Base-by-base conservation (phyloP, 176 grass and related monocot species). In the Cenchrus purpureus region DNA sequence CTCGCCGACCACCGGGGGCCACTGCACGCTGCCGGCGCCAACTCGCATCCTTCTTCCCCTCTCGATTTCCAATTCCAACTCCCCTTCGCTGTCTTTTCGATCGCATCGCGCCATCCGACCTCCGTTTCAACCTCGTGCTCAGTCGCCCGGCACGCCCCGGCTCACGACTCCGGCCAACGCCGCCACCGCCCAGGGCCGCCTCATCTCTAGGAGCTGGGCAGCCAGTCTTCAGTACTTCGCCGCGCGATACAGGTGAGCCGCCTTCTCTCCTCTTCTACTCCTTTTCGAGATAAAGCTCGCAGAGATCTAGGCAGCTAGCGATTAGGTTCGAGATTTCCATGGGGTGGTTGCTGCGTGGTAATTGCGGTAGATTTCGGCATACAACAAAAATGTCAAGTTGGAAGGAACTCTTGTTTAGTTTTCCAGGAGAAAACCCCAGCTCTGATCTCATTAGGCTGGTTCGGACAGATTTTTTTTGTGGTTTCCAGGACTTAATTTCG, bases 61-160 rank as follows among this genome's bases (percentile, higher is more conserved):
- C 8, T 19, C 17, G 25, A 15, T 25, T 54, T 12, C 49, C 11
- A 42, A 43, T 25, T 25, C 25, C 25, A 25, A 25, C 7, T 68
- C 74, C 16, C 34, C 34, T 34, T 57, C 17, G 55, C 16, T 55
- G 17, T 62, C 58, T 15, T 15, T 37, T 29, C 22, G n/a, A 87
- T 87, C 79, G 4, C 72, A 60, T 87, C 79, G 49, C 60, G 50
- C 10, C 69, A 9, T 17, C 15, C 34, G 34, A 34, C 55, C 6
- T 1, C 22, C 71, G 40, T 37, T 29, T 71, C 48, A 57, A 1
- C 58, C 44, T 64, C 58, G 68, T 52, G 48, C 6, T 7, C 53
- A 19, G 55, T 16, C 6, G 55, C 16, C 55, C 7, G 55, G 55
- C 16, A 57, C 57, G 34, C 69, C 37, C 58, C 52, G 61, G 28